phyloP scores from a whole-genome alignment of 2,329 filamentous ascomycete species.

The Penicillium corylophilum region DNA sequence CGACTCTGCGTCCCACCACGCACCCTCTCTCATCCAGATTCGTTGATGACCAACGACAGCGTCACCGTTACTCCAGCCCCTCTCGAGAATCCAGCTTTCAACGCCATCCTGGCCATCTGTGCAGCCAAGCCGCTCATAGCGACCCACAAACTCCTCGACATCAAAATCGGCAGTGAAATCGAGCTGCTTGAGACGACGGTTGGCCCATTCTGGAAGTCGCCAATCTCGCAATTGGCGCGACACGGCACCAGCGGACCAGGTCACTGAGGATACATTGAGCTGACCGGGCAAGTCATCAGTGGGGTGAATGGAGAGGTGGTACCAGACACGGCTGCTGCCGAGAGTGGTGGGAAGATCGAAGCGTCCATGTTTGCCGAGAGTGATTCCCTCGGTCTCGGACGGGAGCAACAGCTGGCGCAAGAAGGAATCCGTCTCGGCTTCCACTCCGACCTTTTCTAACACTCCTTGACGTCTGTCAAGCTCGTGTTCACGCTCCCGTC shows the following conservation, averaged over 20 bases:
- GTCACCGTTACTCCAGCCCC: conserved; percentile 97
- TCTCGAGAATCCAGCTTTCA: conserved; percentile 88
- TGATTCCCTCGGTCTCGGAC: conserved; percentile 72
- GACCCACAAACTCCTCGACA: conserved; percentile 81
- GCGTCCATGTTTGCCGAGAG: conserved; percentile 72
- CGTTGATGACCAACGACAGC: conserved; percentile 87
- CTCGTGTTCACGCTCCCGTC: conserved; percentile 72
- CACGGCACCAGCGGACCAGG: conserved; percentile 90
- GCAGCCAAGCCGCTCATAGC: conserved; percentile 82
- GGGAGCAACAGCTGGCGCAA: conserved; percentile 80
- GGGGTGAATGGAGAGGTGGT: conserved; percentile 86
- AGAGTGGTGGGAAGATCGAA: conserved; percentile 74
- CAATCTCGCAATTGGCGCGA: conserved; percentile 91
- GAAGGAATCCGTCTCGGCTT: conserved; percentile 79
- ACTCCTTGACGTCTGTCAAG: conserved; percentile 79
- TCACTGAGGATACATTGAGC: conserved; percentile 69
- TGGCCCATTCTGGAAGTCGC: conserved; percentile 95
- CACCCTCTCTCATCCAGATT: conserved; percentile 89
- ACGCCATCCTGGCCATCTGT: conserved; percentile 88
- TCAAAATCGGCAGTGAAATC: conserved; percentile 98
- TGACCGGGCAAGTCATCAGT: conserved; percentile 79
- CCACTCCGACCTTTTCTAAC: conserved; percentile 81
- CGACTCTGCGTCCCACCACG: conserved; percentile 97
- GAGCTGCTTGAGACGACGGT: conserved; percentile 82
- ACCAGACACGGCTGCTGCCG: conserved; percentile 87